Evolutionary conservation across 225 moss, liverwort and hornwort species (phyloP), one percentile per base, ranked within the genome.

Genomic region (Pseudisothecium myosuroides): DNA sequence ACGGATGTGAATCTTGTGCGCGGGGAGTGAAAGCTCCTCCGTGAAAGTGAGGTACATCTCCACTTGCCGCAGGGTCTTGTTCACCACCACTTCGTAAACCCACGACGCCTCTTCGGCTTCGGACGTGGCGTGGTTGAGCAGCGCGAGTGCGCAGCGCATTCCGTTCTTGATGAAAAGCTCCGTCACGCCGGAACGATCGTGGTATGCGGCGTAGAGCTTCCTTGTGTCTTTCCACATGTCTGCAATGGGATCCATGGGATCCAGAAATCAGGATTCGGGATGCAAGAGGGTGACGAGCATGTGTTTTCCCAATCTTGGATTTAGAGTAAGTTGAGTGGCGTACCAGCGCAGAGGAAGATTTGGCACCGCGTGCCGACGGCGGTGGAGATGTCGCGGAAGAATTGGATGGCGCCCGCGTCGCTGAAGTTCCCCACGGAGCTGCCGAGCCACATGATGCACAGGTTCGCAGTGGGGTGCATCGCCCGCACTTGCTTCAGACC

Each of bases 141-240:
- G 88, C 22, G 61, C 83, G 36, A 98, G 94, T 10, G 96, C 98
- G 83, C 94, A 94, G 32, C 94, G 94, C 97, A 98, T 97, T 71
- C 98, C 97, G 75, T 97, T 98, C 87, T 94, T 97, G 58, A 98
- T 97, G 91, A 97, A 97, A 27, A 90, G 88, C 88, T 97, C 97
- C 24, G 96, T 94, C 37, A 97, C 90, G 11, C 98, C 98, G 39
- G 64, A 39, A 54, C 88, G 90, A 69, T 97, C 97, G 85, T 97
- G 90, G 76, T 98, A 98, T 10, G 98, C 97, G 6, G 93, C 93
- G 58, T 93, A 91, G 32, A 97, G 88, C 87, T 87, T 96, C 26
- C 73, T 79, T 31, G 56, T 81, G 43, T 96, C 94, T 90, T 98
- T 98, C 97, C 98, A 98, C 95, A 97, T 96, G 67, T 98, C 98